phyloP scores from a whole-genome alignment of 2,329 filamentous ascomycete species.

The Cladosporium sphaerospermum region DNA sequence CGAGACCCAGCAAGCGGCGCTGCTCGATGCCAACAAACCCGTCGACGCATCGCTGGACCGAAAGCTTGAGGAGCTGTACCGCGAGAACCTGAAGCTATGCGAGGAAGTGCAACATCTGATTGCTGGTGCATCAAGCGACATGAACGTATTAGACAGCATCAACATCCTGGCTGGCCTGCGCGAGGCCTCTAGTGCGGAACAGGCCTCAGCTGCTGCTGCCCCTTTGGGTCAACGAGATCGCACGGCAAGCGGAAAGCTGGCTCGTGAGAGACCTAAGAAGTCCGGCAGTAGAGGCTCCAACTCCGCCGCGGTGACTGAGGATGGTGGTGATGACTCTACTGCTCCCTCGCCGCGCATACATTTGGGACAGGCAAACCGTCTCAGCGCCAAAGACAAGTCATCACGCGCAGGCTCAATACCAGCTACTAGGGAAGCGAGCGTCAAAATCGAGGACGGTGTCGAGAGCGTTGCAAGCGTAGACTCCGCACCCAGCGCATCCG shows the following conservation, averaged over 20 bases:
- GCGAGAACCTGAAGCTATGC: constrained; percentile 43
- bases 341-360: constrained; percentile 29
- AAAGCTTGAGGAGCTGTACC: constrained; percentile 40
- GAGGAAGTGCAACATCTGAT: constrained; percentile 41
- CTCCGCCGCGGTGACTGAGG: constrained; percentile 22
- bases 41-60: constrained; percentile 36
- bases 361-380: constrained; percentile 19
- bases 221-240: constrained; percentile 22
- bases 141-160: constrained; percentile 38
- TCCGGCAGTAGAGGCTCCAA: constrained; percentile 18
- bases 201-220: constrained; percentile 31
- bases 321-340: constrained; percentile 26
- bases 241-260: constrained; percentile 23
- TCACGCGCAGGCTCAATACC: constrained; percentile 39
- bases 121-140: constrained; percentile 37
- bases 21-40: constrained; percentile 25
- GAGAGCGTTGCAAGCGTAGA: constrained; percentile 40
- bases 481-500: constrained; percentile 27
- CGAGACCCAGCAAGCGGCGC: constrained; percentile 29
- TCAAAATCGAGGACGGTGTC: constrained; percentile 45
- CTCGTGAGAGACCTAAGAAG: constrained; percentile 21
- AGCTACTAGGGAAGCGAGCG: constrained; percentile 42
- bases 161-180: constrained; percentile 43
- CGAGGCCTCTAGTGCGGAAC: constrained; percentile 36
- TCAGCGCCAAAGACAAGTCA: constrained; percentile 31